phyloP scores from a whole-genome alignment of 2,329 filamentous ascomycete genomes.

The Alternaria atra region DNA sequence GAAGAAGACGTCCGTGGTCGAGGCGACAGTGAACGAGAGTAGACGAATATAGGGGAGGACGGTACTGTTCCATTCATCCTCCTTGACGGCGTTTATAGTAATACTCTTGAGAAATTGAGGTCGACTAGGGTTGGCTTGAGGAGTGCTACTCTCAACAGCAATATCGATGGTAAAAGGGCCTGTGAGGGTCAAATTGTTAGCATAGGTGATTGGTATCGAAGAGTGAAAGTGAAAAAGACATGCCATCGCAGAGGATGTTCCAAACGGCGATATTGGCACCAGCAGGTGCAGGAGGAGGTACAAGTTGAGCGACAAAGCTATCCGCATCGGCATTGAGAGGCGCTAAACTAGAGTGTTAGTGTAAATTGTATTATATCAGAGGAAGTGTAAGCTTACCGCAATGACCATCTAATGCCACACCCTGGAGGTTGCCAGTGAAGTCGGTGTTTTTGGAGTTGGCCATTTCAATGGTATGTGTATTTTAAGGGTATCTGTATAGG shows the following conservation, averaged over 20 bases:
- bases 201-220: not conserved
- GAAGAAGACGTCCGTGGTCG: constrained; percentile 22
- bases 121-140: not conserved
- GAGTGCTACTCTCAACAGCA: constrained; percentile 17
- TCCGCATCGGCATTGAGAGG: not conserved
- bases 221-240: not conserved
- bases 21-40: constrained; percentile 24
- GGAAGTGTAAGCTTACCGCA: not conserved
- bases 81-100: not conserved
- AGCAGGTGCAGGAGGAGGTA: not conserved
- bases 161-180: constrained; percentile 20
- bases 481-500: no score
- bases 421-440: not conserved
- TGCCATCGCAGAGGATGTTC: not conserved
- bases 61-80: constrained; percentile 15
- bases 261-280: not conserved
- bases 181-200: not conserved
- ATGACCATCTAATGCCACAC: no score
- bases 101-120: constrained; percentile 26
- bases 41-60: constrained; percentile 22
- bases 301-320: no score
- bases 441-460: not conserved
- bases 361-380: not conserved
- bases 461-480: not conserved
- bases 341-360: not conserved